Percentiles rank a stretch among this genome's conserved stretches.
Conservation (phyloP, 768 basidiomycete species). For the Hygrocybe coccinea region DNA sequence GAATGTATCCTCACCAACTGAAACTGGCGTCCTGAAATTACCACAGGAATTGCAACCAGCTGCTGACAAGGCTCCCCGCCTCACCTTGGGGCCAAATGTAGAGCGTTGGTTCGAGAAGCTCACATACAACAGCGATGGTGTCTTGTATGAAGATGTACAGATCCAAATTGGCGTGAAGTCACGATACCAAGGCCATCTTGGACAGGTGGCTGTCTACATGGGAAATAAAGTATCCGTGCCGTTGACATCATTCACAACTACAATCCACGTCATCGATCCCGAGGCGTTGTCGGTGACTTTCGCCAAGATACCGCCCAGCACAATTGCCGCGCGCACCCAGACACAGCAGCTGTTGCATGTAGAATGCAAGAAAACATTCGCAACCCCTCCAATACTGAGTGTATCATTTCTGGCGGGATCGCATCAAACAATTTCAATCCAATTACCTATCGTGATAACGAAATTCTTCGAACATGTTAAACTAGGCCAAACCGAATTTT, state of each 20-base stretch:
- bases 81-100: constrained; percentile 65
- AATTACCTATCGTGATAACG: constrained; percentile 79
- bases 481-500: constrained; percentile 80
- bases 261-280: constrained; percentile 65
- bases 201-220: constrained; percentile 89
- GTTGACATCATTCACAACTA: constrained; percentile 87
- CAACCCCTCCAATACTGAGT: constrained; percentile 67
- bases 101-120: constrained; percentile 90
- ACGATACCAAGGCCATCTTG: constrained; percentile 90
- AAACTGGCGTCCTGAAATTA: not conserved
- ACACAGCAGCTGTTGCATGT: constrained; percentile 90
- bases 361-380: constrained; percentile 89
- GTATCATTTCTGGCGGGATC: constrained; percentile 92
- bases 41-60: constrained; percentile 2
- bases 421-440: constrained; percentile 78
- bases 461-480: constrained; percentile 95
- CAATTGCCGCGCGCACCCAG: constrained; percentile 77
- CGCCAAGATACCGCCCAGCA: constrained; percentile 84
- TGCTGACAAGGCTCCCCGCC: constrained; percentile 40
- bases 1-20: constrained; percentile 45
- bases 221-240: constrained; percentile 91
- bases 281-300: constrained; percentile 79
- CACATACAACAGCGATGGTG: constrained; percentile 73
- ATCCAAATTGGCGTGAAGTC: constrained; percentile 96
- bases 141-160: constrained; percentile 93